Percentiles rank a stretch among this genome's conserved stretches.
Conservation (phyloP, 2,329 filamentous ascomycete species). For the Escovopsis weberi region DNA sequence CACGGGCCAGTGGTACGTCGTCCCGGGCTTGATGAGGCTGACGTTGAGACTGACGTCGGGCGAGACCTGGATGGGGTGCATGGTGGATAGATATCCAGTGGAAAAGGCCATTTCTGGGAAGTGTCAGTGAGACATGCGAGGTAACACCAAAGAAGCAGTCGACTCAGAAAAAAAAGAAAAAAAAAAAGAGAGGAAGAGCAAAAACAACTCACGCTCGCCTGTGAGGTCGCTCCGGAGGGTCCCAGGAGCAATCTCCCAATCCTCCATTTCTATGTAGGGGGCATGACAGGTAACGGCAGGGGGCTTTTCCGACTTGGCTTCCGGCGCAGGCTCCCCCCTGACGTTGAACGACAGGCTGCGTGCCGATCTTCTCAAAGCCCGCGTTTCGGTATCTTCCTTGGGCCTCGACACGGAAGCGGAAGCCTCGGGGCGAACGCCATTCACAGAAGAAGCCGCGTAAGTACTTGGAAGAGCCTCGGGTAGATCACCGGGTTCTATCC, state of each 20-base stretch:
- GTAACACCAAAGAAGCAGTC: not conserved
- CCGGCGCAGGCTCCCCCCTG: too few species aligned
- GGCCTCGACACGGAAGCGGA: not conserved
- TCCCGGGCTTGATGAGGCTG: slow-evolving; percentile 25
- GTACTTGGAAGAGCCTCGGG: not conserved
- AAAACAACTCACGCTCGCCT: slow-evolving; percentile 20
- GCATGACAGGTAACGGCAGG: not conserved
- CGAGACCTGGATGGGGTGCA: slow-evolving; percentile 21
- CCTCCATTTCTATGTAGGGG: slow-evolving; percentile 22
- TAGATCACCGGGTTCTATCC: not conserved
- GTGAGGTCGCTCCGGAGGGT: slow-evolving; percentile 17
- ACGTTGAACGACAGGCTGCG: too few species aligned
- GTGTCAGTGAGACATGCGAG: not conserved
- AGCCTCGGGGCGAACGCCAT: too few species aligned
- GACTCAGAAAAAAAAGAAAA: not conserved
- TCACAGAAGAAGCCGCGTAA: too few species aligned
- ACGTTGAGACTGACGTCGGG: slow-evolving; percentile 27
- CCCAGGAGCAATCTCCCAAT: slow-evolving; percentile 32
- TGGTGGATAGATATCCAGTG: slow-evolving; percentile 24
- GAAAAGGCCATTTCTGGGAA: slow-evolving; percentile 28
- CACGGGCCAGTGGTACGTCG: slow-evolving; percentile 15
- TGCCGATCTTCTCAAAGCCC: too few species aligned
- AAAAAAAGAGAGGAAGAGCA: not conserved
- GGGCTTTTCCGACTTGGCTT: not conserved
- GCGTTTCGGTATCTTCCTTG: not conserved